These are phyloP conservation scores for Chlorociboria aeruginascens DNA, from an alignment of 495 filamentous ascomycete species.

Conservation along the genomic window DNA sequence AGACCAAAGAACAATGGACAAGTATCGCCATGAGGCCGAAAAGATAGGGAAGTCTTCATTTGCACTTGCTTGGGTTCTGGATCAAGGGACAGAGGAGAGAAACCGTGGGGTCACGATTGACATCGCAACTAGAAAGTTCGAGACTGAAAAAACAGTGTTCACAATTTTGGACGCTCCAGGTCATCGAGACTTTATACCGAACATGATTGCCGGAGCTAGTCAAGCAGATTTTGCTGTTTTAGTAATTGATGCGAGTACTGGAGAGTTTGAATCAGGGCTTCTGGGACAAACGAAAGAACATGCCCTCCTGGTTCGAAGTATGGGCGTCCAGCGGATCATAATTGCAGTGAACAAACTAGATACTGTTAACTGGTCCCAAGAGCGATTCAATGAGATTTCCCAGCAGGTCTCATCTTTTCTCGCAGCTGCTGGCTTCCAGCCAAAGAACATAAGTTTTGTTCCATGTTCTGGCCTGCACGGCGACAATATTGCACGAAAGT, in stretches of 20 bases:
- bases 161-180: constrained; percentile 94
- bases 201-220: constrained; percentile 95
- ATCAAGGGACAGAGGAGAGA: constrained; percentile 80
- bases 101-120: constrained; percentile 91
- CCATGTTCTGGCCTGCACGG: constrained; percentile 83
- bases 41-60: constrained; percentile 92
- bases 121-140: constrained; percentile 87
- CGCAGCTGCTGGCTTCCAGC: constrained; percentile 63
- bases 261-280: constrained; percentile 85
- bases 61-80: constrained; percentile 90
- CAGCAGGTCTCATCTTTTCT: constrained; percentile 77
- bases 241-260: constrained; percentile 79
- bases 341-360: constrained; percentile 96
- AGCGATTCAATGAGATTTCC: constrained; percentile 72
- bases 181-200: constrained; percentile 91
- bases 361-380: constrained; percentile 64
- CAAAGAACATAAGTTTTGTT: constrained; percentile 70
- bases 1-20: constrained; percentile 76
- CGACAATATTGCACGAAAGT: constrained; percentile 64
- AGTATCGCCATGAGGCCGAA: constrained; percentile 76
- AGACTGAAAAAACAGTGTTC: constrained; percentile 73
- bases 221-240: constrained; percentile 95
- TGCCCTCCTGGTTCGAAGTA: constrained; percentile 76
- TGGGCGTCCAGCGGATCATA: constrained; percentile 79
- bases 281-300: constrained; percentile 94